Evolutionary conservation across 495 filamentous ascomycete species (phyloP).

Genomic region (Aspergillus sclerotiicarbonarius): DNA sequence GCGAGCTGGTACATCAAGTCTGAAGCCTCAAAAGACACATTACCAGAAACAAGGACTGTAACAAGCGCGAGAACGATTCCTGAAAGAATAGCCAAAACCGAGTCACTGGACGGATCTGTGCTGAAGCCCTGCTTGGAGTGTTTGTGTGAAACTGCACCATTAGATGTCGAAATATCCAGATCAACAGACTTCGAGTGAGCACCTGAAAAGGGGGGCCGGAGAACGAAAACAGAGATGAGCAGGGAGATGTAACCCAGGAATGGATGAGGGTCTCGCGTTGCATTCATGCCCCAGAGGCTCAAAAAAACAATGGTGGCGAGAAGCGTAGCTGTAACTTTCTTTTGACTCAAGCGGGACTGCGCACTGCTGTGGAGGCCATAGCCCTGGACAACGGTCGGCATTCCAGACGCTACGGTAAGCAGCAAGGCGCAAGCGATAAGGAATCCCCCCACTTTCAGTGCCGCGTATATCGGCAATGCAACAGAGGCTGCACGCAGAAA

Average conservation of each 20-base stretch:
- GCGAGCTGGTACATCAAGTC: constrained; percentile 28
- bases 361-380: constrained; percentile 7
- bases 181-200: constrained; percentile 8
- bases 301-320: constrained; percentile 26
- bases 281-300: constrained; percentile 36
- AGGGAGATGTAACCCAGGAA: constrained; percentile 48
- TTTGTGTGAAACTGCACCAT: constrained; percentile 10
- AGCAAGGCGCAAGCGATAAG: constrained; percentile 51
- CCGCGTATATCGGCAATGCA: constrained; percentile 56
- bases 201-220: constrained; percentile 11
- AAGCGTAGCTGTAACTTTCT: constrained; percentile 29
- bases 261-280: constrained; percentile 31
- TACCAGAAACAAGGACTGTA: constrained; percentile 23
- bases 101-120: constrained; percentile 24
- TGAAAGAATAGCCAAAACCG: constrained; percentile 29
- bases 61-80: constrained; percentile 26
- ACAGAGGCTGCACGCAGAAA: constrained; percentile 34
- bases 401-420: constrained; percentile 41
- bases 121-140: constrained; percentile 14
- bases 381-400: constrained; percentile 28
- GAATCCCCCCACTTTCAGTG: constrained; percentile 54
- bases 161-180: constrained; percentile 24
- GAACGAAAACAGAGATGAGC: constrained; percentile 36
- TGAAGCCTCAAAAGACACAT: constrained; percentile 19
- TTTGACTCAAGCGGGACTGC: constrained; percentile 27